Base-by-base conservation (phyloP, 768 basidiomycete species). In the Melanogaster broomeanus region DNA sequence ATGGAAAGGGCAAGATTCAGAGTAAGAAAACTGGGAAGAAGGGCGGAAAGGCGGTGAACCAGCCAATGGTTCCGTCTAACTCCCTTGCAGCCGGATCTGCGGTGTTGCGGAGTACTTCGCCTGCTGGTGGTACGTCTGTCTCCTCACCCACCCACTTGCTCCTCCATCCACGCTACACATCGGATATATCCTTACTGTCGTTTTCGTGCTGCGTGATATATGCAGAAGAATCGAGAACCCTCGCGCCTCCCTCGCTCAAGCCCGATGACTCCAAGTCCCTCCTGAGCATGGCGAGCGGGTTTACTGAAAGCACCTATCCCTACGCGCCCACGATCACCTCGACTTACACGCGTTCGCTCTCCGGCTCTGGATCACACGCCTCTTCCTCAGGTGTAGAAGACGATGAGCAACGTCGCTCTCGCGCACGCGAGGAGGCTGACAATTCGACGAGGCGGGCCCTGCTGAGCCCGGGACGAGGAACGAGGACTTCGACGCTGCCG, bases 401-500 rank as follows among this genome's bases (percentile, higher is more conserved):
- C 8, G 63, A 61, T 2, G 65, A 57, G 18, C 53, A 51, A 35
- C 49, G 51, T 45, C 67, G 39, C 21, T 45, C 33, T 12, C 44
- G 45, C 6, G 18, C 33, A 13, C 33, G 53, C 9, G 62, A 57
- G 21, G 69, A 71, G 49, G 35, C 57, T 15, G 48, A 57, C 42
- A 57, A 51, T 21, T 40, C 54, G 31, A 64, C 59, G 37, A 64
- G 45, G 42, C 60, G 56, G 30, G 56, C 45, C 3, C 44, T 63
- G 3, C 45, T 61, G 49, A 58, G 67, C 28, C 64, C 67, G 1
- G 61, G 60, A 13, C 56, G 55, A 3, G 44, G 64, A 18, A 50
- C 45, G n/a, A 55, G 62, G 45, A 70, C 68, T 1, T 40, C 72
- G 33, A 74, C 75, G 10, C 67, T 74, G 22, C 76, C 75, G 15